phyloP scores from a whole-genome alignment of 257 asterid genomes.

The Jacaranda mimosifolia region DNA sequence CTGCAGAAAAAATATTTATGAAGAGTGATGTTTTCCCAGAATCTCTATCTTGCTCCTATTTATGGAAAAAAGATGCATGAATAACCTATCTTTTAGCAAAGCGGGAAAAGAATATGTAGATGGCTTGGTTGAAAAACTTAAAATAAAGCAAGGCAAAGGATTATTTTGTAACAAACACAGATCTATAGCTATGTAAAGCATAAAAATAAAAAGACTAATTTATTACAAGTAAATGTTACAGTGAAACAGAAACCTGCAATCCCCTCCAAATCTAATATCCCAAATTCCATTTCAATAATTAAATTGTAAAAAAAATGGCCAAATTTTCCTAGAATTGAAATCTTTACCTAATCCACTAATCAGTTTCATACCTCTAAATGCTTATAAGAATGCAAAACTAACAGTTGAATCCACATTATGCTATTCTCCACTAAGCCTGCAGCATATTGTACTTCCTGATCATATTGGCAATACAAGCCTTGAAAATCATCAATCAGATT shows the following conservation, averaged over 20 bases:
- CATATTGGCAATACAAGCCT: background rate
- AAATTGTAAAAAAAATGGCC: background rate
- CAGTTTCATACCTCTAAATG: background rate
- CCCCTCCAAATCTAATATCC: background rate
- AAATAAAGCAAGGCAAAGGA: background rate
- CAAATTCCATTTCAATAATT: background rate
- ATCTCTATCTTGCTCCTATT: background rate
- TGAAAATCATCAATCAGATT: background rate
- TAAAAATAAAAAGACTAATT: background rate
- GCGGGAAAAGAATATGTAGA: background rate
- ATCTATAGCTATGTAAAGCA: background rate
- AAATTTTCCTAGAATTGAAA: background rate
- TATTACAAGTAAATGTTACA: background rate
- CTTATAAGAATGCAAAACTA: constrained; percentile 4
- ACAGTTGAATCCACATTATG: background rate
- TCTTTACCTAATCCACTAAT: background rate
- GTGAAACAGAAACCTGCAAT: background rate
- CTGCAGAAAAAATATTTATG: background rate
- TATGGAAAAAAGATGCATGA: background rate
- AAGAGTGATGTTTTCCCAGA: background rate
- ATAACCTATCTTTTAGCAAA: background rate
- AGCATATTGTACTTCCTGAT: background rate
- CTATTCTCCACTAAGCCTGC: background rate
- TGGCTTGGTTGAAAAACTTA: background rate
- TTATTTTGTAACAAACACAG: background rate